Percentiles rank a stretch among this genome's conserved stretches.
Conservation (phyloP, 306 rosid genomes). For the Vigna unguiculata region DNA sequence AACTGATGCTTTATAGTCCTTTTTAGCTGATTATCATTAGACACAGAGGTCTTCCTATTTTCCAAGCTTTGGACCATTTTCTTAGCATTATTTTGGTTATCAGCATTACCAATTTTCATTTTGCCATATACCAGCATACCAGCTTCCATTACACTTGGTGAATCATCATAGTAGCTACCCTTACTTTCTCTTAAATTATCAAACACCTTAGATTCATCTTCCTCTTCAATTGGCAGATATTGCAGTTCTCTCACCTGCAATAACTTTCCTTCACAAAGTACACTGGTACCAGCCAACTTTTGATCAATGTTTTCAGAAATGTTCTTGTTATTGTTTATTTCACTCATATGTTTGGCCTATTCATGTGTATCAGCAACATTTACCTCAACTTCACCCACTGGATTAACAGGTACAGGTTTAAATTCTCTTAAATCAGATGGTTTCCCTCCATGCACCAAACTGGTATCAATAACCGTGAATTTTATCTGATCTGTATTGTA, state of each 20-base stretch:
- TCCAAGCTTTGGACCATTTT: constrained; percentile 38
- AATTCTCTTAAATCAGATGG: constrained; percentile 57
- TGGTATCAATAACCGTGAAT: constrained; percentile 73
- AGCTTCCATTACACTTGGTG: constrained; percentile 41
- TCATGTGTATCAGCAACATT: constrained; percentile 35
- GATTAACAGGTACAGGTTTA: constrained; percentile 53
- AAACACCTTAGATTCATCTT: constrained; percentile 47
- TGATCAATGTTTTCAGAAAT: constrained; percentile 31
- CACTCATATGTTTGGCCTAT: background rate
- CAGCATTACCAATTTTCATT: constrained; percentile 32
- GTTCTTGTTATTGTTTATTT: constrained; percentile 15
- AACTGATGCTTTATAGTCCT: constrained; percentile 46
- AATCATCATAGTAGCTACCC: constrained; percentile 32
- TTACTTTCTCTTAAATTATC: constrained; percentile 46
- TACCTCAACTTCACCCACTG: background rate
- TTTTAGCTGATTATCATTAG: background rate
- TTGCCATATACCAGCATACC: constrained; percentile 16
- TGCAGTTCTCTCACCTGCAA: constrained; percentile 58
- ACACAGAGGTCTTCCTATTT: constrained; percentile 41
- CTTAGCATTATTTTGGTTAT: constrained; percentile 34
- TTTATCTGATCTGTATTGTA: constrained; percentile 33
- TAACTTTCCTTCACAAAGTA: constrained; percentile 54
- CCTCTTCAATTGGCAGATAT: constrained; percentile 48
- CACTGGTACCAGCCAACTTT: constrained; percentile 58
- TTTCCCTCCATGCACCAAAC: constrained; percentile 59